phyloP scores from a whole-genome alignment of 1,284 basidiomycete genomes.

The Coniferiporia weirii region DNA sequence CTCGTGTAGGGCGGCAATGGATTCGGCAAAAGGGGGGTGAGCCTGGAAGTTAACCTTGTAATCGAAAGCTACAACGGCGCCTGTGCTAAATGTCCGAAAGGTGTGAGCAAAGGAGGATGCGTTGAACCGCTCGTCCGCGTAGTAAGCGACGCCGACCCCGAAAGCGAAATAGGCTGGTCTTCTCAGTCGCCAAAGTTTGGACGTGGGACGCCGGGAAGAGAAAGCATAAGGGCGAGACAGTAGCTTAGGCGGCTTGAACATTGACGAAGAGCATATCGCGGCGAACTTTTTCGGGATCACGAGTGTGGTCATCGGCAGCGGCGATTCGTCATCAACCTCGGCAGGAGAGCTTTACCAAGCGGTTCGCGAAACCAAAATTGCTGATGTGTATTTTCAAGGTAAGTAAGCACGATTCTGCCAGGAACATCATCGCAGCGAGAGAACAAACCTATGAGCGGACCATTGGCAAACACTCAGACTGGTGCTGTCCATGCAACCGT shows the following conservation, averaged over 20 bases:
- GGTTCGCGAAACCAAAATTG: background rate
- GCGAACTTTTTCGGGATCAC: background rate
- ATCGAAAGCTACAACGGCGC: slow-evolving; percentile 58
- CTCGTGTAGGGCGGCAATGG: slow-evolving; percentile 74
- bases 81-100: slow-evolving; percentile 9
- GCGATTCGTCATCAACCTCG: background rate
- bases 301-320: background rate
- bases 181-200: background rate
- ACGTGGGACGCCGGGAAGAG: background rate
- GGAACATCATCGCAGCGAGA: no score
- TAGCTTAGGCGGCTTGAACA: background rate
- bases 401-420: no score
- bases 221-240: background rate
- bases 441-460: no score
- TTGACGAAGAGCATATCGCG: background rate
- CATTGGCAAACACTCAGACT: no score
- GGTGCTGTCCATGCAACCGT: no score
- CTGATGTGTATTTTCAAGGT: no score
- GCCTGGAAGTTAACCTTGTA: slow-evolving; percentile 78
- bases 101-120: slow-evolving; percentile 13
- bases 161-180: slow-evolving; percentile 2
- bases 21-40: slow-evolving; percentile 52
- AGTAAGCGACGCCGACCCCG: slow-evolving; percentile 3
- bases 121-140: slow-evolving; percentile 8
- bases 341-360: background rate